A percentile compares a stretch with the other conserved stretches of the same genome.
Evolutionary conservation across 768 basidiomycete genomes (phyloP).

Genomic region (Hericium coralloides): DNA sequence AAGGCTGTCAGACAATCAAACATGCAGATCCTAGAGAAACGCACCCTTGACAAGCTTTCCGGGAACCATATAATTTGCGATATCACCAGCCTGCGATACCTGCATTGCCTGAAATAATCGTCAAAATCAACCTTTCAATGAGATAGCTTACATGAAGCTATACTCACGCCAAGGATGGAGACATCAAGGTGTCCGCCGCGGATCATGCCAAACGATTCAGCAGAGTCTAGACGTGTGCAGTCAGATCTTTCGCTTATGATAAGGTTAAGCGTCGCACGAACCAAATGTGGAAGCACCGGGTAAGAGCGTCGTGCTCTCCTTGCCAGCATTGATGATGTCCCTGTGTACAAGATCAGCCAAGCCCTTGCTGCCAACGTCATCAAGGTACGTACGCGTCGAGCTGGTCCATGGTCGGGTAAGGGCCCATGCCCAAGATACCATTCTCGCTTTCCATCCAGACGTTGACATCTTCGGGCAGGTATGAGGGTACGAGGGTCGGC

Average conservation of each 20-base stretch:
- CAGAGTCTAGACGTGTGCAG: conserved; percentile 46
- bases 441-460: conserved; percentile 89
- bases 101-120: conserved; percentile 64
- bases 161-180: conserved; percentile 76
- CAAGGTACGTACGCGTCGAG: conserved; percentile 56
- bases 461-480: conserved; percentile 58
- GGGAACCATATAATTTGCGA: conserved; percentile 97
- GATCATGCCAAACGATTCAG: conserved; percentile 94
- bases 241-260: not conserved
- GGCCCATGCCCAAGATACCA: conserved; percentile 80
- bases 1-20: not conserved
- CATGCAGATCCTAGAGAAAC: not conserved
- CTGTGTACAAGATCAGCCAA: conserved; percentile 24
- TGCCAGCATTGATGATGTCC: conserved; percentile 88
- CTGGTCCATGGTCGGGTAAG: conserved; percentile 70
- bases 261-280: not conserved
- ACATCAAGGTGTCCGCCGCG: conserved; percentile 91
- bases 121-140: not conserved
- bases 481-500: conserved; percentile 80
- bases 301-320: conserved; percentile 85
- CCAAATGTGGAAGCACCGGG: conserved; percentile 80
- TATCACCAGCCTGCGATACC: conserved; percentile 84
- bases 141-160: not conserved
- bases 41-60: conserved; percentile 80
- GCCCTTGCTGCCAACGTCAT: not conserved